Conservation (phyloP, 2,329 filamentous ascomycete genomes). For the Phyllosticta citriasiana region DNA sequence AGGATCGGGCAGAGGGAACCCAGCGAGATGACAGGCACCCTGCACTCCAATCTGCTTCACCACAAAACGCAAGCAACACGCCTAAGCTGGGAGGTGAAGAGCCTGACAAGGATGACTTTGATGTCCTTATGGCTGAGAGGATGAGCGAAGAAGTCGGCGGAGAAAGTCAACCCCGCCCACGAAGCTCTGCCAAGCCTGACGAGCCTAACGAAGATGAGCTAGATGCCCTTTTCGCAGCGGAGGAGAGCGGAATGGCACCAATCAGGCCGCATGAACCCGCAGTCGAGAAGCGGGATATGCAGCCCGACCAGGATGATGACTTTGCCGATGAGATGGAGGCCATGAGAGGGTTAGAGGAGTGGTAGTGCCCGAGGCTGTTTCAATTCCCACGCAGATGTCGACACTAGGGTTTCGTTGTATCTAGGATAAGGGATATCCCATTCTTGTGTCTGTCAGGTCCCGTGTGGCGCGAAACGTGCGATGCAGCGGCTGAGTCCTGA, state of each 20-base stretch:
- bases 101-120: slow-evolving; percentile 43
- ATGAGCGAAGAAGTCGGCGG: background rate
- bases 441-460: background rate
- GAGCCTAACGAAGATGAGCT: slow-evolving; percentile 42
- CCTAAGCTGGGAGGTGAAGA: slow-evolving; percentile 13
- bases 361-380: slow-evolving; percentile 16
- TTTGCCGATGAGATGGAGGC: slow-evolving; percentile 32
- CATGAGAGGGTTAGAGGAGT: slow-evolving; percentile 29
- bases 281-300: slow-evolving; percentile 4
- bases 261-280: background rate
- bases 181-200: background rate
- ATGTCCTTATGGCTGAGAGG: slow-evolving; percentile 44
- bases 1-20: slow-evolving; percentile 11
- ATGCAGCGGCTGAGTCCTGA: background rate
- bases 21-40: background rate
- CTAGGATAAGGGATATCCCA: slow-evolving; percentile 6
- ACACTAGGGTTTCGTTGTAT: slow-evolving; percentile 8
- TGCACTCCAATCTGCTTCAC: background rate
- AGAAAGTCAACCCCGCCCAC: background rate
- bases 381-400: slow-evolving; percentile 7
- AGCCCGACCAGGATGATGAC: slow-evolving; percentile 19
- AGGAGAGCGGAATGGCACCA: slow-evolving; percentile 7
- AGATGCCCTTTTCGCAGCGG: slow-evolving; percentile 43
- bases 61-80: slow-evolving; percentile 1
- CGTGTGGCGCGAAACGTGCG: background rate